These are phyloP conservation scores for Globisporangium rhizosaccharum DNA, from an alignment of 352 stramenopile genomes.

Conservation along the genomic window DNA sequence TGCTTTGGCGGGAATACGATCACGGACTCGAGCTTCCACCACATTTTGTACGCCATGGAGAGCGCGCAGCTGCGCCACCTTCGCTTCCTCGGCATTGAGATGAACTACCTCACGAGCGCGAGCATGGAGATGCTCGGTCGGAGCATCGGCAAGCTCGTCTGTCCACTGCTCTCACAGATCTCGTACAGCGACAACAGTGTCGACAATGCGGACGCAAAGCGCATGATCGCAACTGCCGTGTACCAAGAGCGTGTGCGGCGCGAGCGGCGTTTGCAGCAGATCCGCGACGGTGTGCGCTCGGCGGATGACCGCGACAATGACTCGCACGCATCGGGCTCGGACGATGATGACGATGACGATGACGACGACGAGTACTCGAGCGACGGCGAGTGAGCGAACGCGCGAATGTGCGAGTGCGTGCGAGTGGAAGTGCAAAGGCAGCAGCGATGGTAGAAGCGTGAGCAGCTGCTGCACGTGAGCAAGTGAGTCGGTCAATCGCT, in stretches of 20 bases:
- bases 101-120: constrained; percentile 78
- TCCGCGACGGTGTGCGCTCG: constrained; percentile 23
- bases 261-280: constrained; percentile 42
- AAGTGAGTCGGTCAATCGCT: too few species aligned
- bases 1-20: constrained; percentile 81
- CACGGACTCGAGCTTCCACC: constrained; percentile 80
- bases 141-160: constrained; percentile 79
- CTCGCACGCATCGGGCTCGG: constrained; percentile 16
- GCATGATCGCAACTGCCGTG: constrained; percentile 63
- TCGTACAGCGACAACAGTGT: constrained; percentile 86
- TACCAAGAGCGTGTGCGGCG: constrained; percentile 75
- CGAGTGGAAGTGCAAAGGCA: not conserved
- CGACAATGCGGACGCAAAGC: constrained; percentile 67
- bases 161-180: constrained; percentile 75
- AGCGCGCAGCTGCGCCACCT: constrained; percentile 52
- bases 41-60: constrained; percentile 80
- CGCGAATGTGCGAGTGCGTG: not conserved
- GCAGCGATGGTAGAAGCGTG: too few species aligned
- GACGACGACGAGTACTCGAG: constrained; percentile 22
- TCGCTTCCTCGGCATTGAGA: constrained; percentile 78
- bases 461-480: constrained; percentile 1
- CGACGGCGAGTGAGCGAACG: constrained; percentile 22
- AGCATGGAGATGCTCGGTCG: constrained; percentile 84
- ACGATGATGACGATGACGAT: constrained; percentile 23
- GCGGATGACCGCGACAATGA: constrained; percentile 27